These are phyloP conservation scores for Haplosporangium gracile DNA, from an alignment of 192 early-diverging fungal species.

Conservation along the genomic window DNA sequence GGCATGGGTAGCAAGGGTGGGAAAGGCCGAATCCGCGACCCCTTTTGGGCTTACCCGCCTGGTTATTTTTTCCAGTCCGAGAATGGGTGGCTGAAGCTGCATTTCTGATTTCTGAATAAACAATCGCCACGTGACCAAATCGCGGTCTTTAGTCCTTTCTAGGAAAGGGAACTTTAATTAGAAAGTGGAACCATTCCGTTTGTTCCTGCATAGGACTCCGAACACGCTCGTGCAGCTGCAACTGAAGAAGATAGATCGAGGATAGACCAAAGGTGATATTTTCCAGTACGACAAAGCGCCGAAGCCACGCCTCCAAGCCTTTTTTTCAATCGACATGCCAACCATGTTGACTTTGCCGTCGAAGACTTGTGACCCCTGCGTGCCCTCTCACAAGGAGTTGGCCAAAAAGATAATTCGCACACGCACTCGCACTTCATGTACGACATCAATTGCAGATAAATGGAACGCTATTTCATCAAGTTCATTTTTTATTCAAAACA, in stretches of 20 bases:
- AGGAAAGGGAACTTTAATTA: no score
- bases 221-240: background rate
- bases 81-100: background rate
- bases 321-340: background rate
- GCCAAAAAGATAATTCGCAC: no score
- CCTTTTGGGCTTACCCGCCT: background rate
- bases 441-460: no score
- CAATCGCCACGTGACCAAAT: background rate
- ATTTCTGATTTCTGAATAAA: background rate
- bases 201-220: background rate
- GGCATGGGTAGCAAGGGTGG: background rate
- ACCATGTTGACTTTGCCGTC: no score
- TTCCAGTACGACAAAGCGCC: background rate
- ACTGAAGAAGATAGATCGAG: background rate
- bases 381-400: no score
- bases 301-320: background rate
- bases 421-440: no score
- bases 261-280: background rate
- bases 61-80: conserved; percentile 4
- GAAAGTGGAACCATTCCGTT: background rate
- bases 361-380: no score
- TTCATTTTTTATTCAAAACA: no score
- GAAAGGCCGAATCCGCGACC: background rate
- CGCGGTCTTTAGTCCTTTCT: background rate
- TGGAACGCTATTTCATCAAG: no score